phyloP scores from a whole-genome alignment of 495 filamentous ascomycete species.

The Emericellopsis terricola region DNA sequence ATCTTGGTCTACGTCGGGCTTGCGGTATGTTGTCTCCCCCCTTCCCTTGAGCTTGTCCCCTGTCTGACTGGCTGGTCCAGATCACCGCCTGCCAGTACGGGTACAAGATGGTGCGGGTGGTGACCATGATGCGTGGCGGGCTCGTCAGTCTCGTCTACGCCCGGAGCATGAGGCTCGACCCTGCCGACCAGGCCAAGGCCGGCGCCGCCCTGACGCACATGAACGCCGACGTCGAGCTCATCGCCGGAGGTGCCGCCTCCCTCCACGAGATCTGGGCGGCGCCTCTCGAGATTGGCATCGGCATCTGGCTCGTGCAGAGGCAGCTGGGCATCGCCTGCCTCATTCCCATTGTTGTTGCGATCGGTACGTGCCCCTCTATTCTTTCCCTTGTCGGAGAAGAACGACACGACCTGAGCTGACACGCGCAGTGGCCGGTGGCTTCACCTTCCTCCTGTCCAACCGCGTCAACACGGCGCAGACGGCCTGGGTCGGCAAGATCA shows the following conservation, averaged over 20 bases:
- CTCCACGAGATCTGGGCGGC: constrained; percentile 7
- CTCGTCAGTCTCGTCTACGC: constrained; percentile 39
- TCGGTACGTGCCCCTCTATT: constrained; percentile 11
- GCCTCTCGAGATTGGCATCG: constrained; percentile 6
- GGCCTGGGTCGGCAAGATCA: no score
- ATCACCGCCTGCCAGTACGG: constrained; percentile 24
- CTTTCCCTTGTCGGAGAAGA: not conserved
- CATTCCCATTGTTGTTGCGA: constrained; percentile 25
- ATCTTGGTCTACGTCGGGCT: constrained; percentile 12
- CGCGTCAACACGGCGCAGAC: no score
- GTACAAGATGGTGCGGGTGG: constrained; percentile 36
- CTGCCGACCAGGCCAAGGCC: constrained; percentile 22
- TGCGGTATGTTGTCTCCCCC: constrained; percentile 4
- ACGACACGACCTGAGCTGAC: no score
- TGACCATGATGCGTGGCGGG: constrained; percentile 41
- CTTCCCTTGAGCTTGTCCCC: constrained; percentile 12
- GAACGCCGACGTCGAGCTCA: constrained; percentile 16
- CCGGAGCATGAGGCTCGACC: constrained; percentile 23
- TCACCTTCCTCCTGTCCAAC: no score
- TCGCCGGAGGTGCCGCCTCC: constrained; percentile 3
- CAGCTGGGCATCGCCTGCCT: constrained; percentile 14
- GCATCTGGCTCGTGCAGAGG: constrained; percentile 7
- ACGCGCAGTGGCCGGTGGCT: no score
- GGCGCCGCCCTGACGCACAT: constrained; percentile 39
- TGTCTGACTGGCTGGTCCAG: not conserved